A percentile compares a stretch with the other conserved stretches of the same genome.
phyloP scores from a whole-genome alignment of 2,329 filamentous ascomycete genomes.

The Colletotrichum tropicicola region DNA sequence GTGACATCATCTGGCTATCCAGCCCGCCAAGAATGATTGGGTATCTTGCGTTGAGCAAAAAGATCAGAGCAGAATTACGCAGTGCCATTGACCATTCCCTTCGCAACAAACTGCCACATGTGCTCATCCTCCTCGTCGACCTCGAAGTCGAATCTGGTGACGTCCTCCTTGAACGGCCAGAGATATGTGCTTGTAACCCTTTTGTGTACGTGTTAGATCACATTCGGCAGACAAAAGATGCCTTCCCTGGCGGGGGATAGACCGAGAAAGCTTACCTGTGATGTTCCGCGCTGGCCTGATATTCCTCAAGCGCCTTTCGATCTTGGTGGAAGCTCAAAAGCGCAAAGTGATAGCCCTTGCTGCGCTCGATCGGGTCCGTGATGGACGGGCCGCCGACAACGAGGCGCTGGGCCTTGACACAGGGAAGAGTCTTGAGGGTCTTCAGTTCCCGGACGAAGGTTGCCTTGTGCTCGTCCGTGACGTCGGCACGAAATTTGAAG shows the following conservation, averaged over 20 bases:
- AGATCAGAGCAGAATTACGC: neutral
- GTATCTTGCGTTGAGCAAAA: neutral
- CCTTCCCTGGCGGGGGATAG: neutral
- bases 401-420: slow-evolving; percentile 56
- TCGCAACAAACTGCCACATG: slow-evolving; percentile 22
- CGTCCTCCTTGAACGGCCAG: slow-evolving; percentile 62
- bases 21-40: neutral
- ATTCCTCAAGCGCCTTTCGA: slow-evolving; percentile 53
- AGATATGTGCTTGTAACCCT: slow-evolving; percentile 61
- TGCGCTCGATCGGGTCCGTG: slow-evolving; percentile 59
- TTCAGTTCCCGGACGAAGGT: slow-evolving; percentile 57
- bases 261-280: slow-evolving; percentile 46
- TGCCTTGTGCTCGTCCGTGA: slow-evolving; percentile 50
- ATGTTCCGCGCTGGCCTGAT: slow-evolving; percentile 62
- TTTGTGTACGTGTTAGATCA: neutral
- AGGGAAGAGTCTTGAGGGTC: slow-evolving; percentile 55
- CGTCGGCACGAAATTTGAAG: slow-evolving; percentile 57
- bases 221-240: neutral
- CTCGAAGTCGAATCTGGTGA: slow-evolving; percentile 64
- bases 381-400: slow-evolving; percentile 62
- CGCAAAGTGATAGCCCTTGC: slow-evolving; percentile 61
- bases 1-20: neutral
- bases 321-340: slow-evolving; percentile 61
- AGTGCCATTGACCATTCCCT: slow-evolving; percentile 6
- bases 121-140: slow-evolving; percentile 47